Evolutionary conservation across 139 green algal species (phyloP), one percentile per base, ranked within the genome.

Genomic region (Asterochloris erici): DNA sequence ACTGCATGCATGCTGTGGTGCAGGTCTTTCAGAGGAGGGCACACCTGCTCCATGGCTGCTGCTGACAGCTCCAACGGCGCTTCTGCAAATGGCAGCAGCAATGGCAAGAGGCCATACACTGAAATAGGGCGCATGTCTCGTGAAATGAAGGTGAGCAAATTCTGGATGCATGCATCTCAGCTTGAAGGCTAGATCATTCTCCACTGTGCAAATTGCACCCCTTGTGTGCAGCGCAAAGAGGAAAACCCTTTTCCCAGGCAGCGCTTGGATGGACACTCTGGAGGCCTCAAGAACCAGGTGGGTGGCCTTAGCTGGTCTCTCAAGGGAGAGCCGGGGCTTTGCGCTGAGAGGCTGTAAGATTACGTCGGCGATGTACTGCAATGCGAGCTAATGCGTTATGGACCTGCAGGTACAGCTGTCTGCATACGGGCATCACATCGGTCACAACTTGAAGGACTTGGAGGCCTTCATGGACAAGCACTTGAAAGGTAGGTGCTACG

Each of bases 341-440:
- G 16, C 21, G 17, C 0, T 24, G 0, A 54, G 38, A 54, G 38
- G 38, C 38, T 54, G 38, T 6, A 54, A 54, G 38, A 6, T 54
- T 14, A 54, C 14, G 0, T 77, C 1, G 21, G 26, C 9, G 12
- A 11, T 27, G 24, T 13, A 62, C 38, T 12, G 26, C 73, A 78
- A 63, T 26, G 6, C 19, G 29, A 26, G 14, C 10, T 29, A 16
- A 1, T 60, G 12, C 14, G 10, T 6, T 2, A 12, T 62, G 38
- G 63, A 17, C 62, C 11, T 81, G 64, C 83, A 88, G 84, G 79
- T 90, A 38, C 84, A 88, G 29, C 71, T 90, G 10, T 85, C 79
- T 29, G 77, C 69, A 12, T 90, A 90, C 77, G 82, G 81, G 2
- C 63, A 90, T 54, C 12, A 29, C 63, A 85, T 90, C 28, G 86